A percentile compares a stretch with the other conserved stretches of the same genome.
These are phyloP conservation scores for Polychaeton citri DNA, from an alignment of 2,329 filamentous ascomycete species.

Conservation along the genomic window DNA sequence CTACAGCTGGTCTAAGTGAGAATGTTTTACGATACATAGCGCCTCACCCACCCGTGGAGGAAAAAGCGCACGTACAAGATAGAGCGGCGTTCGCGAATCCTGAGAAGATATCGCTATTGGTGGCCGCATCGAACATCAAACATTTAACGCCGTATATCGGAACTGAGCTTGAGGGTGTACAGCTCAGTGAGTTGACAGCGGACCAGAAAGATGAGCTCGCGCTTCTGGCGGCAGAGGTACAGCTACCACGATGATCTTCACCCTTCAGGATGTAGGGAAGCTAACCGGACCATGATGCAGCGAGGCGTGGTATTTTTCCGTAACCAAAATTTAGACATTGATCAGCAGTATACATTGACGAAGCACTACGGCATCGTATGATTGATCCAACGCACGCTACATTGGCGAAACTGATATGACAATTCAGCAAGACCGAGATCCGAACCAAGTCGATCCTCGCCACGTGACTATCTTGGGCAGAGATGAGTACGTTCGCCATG, in stretches of 20 bases:
- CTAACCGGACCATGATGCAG: slow-evolving; percentile 2
- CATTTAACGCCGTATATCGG: slow-evolving; percentile 5
- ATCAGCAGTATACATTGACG: slow-evolving; percentile 10
- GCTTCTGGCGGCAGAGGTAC: slow-evolving; percentile 42
- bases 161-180: slow-evolving; percentile 49
- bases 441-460: slow-evolving; percentile 12
- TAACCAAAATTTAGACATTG: slow-evolving; percentile 11
- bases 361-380: slow-evolving; percentile 9
- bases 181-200: slow-evolving; percentile 45
- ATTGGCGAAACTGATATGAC: neutral
- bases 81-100: slow-evolving; percentile 32
- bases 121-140: slow-evolving; percentile 25
- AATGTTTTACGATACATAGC: slow-evolving; percentile 1
- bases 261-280: slow-evolving; percentile 43
- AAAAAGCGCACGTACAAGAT: slow-evolving; percentile 17
- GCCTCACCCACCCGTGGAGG: slow-evolving; percentile 2
- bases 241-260: too few relatives aligned
- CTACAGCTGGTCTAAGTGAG: neutral
- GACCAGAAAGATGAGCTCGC: slow-evolving; percentile 48
- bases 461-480: slow-evolving; percentile 14
- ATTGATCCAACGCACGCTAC: too few relatives aligned
- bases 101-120: slow-evolving; percentile 30
- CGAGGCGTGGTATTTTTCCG: slow-evolving; percentile 13
- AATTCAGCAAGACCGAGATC: slow-evolving; percentile 11
- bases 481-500: slow-evolving; percentile 7